These are phyloP conservation scores for Mycena filopes DNA, from an alignment of 768 basidiomycete genomes.

Conservation along the genomic window DNA sequence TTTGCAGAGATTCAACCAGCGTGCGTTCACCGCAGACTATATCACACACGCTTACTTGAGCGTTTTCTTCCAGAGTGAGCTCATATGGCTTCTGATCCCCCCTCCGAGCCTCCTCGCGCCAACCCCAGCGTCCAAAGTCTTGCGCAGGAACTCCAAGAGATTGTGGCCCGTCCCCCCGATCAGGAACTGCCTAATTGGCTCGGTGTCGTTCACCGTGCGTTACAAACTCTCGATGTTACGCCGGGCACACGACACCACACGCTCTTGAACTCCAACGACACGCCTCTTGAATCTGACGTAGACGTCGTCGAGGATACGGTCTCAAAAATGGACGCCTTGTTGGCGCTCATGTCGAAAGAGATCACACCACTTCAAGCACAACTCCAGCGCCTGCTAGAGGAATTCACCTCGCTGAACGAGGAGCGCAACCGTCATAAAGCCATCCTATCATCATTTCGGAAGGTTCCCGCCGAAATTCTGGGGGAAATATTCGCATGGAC, in stretches of 20 bases:
- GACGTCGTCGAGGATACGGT: neutral
- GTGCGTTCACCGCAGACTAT: too few relatives aligned
- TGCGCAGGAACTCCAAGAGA: too few relatives aligned
- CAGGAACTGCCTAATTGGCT: too few relatives aligned
- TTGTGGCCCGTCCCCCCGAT: too few relatives aligned
- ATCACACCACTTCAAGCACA: neutral
- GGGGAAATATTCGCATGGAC: conserved; percentile 9
- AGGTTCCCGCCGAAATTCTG: conserved; percentile 16
- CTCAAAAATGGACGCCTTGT: neutral
- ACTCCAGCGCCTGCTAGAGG: neutral
- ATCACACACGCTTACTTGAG: too few relatives aligned
- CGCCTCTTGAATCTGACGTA: neutral
- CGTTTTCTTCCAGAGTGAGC: too few relatives aligned
- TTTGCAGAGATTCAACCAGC: too few relatives aligned
- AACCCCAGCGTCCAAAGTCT: too few relatives aligned
- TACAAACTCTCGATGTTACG: too few relatives aligned
- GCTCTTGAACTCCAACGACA: conserved; percentile 2
- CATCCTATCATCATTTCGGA: conserved; percentile 2
- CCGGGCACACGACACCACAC: neutral
- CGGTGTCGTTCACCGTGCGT: too few relatives aligned
- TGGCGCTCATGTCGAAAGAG: neutral
- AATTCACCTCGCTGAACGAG: neutral
- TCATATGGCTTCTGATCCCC: too few relatives aligned
- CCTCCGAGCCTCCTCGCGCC: too few relatives aligned
- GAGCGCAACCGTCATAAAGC: neutral